Evolutionary conservation across 225 moss, liverwort and hornwort species (phyloP).

Genomic region (Thuidium tamariscinum): DNA sequence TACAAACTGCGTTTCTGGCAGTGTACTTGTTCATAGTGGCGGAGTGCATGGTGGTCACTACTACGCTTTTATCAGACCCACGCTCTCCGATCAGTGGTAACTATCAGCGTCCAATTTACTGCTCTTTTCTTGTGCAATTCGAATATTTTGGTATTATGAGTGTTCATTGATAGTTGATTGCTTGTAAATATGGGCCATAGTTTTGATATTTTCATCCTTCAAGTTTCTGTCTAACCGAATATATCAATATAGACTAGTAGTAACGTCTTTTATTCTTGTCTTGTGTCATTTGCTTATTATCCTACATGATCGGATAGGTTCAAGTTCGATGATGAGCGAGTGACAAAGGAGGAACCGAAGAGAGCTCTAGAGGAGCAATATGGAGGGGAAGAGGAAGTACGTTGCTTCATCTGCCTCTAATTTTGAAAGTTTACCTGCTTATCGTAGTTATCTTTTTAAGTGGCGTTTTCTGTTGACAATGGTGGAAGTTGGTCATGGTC

Average conservation of each 20-base stretch:
- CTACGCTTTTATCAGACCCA: slow-evolving; percentile 96
- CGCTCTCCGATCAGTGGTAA: slow-evolving; percentile 94
- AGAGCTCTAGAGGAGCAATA: slow-evolving; percentile 98
- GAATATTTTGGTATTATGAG: neutral
- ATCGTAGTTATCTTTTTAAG: neutral
- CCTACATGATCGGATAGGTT: slow-evolving; percentile 37
- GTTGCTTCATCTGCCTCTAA: neutral
- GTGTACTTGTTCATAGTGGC: slow-evolving; percentile 97
- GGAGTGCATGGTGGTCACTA: slow-evolving; percentile 99
- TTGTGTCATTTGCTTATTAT: neutral
- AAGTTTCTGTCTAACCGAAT: neutral
- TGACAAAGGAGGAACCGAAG: slow-evolving; percentile 92
- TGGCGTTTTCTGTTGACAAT: neutral
- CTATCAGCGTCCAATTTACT: neutral
- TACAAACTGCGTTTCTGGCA: slow-evolving; percentile 9
- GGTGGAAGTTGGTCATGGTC: neutral
- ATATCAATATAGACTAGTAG: neutral
- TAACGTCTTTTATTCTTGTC: neutral
- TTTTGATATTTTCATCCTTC: neutral
- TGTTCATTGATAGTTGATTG: neutral
- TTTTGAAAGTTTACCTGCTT: neutral
- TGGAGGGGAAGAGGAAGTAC: slow-evolving; percentile 98
- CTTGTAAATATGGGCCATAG: neutral
- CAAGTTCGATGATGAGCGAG: slow-evolving; percentile 99
- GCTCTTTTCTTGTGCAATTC: neutral